Base-by-base conservation (phyloP, 306 rosid species). In the Cicer cuneatum region DNA sequence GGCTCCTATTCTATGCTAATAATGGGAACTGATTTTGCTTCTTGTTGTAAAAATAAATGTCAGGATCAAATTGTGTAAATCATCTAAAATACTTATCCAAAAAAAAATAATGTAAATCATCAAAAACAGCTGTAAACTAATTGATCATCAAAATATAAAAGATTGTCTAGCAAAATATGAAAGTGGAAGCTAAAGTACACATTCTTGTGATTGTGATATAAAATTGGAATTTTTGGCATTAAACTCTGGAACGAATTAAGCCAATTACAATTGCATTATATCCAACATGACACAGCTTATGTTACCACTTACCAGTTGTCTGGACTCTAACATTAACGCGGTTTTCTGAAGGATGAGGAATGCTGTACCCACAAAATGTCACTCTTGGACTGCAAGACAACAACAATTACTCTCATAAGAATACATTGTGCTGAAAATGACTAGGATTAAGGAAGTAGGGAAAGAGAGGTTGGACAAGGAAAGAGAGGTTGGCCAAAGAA, bases 321-420 rank as follows among this genome's bases (percentile, higher is more conserved):
- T 90, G 93, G 68, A 90, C 85, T 82, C 97, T 85, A 58, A 89
- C 79, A 71, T 93, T 93, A 75, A 91, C 98, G 41, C 81, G 86
- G 67, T 88, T 91, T 7, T 93, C 96, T 29, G 92, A 93, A 51
- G 92, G 98, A 85, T 93, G 97, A 69, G 98, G 97, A 78, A 89
- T 93, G 93, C 88, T 93, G 80, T 91, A 88, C 12, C 97, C 98
- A 57, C 84, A 76, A 69, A 89, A 93, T 68, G 86, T 53, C 63
- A 84, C 86, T 77, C 93, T 83, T 62, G 93, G 95, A 71, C 93
- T 87, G 91, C 86, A 86, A 83, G 56, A 71, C 5, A 83, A 83
- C 49, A 79, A 63, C 0, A 49, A 60, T 6, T 42, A 14, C 52
- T 39, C 19, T 42, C 41, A 72, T 79, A 8, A 80, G 59, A 11